Evolutionary conservation across 2,329 filamentous ascomycete genomes (phyloP).

Genomic region (Penicillium sp.): DNA sequence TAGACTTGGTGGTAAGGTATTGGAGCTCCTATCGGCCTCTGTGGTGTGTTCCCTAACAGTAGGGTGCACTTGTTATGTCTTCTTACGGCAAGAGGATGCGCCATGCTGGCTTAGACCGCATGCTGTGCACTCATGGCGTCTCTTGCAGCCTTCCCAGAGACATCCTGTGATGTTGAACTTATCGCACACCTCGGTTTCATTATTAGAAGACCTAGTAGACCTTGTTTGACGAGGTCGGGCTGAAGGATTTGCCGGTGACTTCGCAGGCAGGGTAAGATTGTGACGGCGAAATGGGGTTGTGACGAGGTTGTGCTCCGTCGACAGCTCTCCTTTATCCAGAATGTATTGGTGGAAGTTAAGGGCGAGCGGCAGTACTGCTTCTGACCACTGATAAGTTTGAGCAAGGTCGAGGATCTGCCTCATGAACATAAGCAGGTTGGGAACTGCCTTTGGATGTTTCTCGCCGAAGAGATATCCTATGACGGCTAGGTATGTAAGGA

Average conservation of each 20-base stretch:
- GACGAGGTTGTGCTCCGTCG: not conserved
- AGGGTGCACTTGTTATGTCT: not conserved
- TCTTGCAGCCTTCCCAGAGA: constrained; percentile 3
- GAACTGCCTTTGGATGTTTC: no score
- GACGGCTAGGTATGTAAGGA: no score
- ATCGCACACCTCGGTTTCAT: not conserved
- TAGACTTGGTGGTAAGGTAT: not conserved
- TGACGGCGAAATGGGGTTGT: not conserved
- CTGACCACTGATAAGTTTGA: no score
- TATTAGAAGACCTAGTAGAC: not conserved
- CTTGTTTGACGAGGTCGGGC: not conserved
- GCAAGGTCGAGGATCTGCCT: no score
- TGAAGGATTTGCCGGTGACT: not conserved
- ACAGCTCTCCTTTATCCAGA: constrained; percentile 5
- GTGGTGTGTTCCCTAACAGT: not conserved
- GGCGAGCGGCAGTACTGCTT: no score
- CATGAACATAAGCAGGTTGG: no score
- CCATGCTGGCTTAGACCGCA: constrained; percentile 2
- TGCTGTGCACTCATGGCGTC: constrained; percentile 3
- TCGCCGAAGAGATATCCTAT: no score
- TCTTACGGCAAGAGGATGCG: constrained; percentile 1
- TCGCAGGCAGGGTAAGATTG: not conserved
- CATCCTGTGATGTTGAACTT: constrained; percentile 1
- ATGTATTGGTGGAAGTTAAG: constrained; percentile 10
- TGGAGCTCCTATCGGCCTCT: not conserved